Conservation (phyloP, 2,329 filamentous ascomycete genomes). For the Colletotrichum orbiculare region DNA sequence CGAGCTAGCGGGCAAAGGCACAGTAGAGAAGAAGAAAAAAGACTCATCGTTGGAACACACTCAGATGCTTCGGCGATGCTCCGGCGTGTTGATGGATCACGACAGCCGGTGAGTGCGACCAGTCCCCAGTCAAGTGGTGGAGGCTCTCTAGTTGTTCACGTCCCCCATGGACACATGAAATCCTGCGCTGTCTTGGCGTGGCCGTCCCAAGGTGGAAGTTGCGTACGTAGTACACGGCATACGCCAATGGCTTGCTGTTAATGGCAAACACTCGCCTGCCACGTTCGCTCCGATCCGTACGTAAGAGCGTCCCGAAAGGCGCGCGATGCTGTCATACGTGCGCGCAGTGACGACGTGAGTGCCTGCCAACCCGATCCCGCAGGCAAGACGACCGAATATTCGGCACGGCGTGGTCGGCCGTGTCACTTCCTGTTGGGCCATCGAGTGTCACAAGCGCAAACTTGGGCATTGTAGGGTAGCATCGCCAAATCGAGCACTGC, state of each 20-base stretch:
- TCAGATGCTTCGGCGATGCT: slow-evolving; percentile 28
- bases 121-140: slow-evolving; percentile 25
- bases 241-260: neutral
- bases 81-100: slow-evolving; percentile 31
- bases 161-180: slow-evolving; percentile 11
- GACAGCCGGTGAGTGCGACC: slow-evolving; percentile 22
- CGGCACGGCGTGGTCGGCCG: slow-evolving; percentile 11
- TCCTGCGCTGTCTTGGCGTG: slow-evolving; percentile 4
- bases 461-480: neutral
- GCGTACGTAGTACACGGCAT: neutral
- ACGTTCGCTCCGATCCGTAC: slow-evolving; percentile 1
- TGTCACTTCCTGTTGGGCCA: slow-evolving; percentile 12
- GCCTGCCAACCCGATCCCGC: slow-evolving; percentile 26
- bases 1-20: slow-evolving; percentile 6
- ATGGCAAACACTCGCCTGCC: neutral
- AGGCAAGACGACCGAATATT: slow-evolving; percentile 34
- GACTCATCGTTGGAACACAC: neutral
- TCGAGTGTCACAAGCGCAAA: slow-evolving; percentile 27
- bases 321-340: slow-evolving; percentile 34
- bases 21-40: slow-evolving; percentile 17
- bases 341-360: slow-evolving; percentile 31
- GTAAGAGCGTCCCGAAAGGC: neutral
- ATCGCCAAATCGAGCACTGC: slow-evolving; percentile 14
- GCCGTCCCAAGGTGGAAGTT: neutral
- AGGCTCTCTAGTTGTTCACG: slow-evolving; percentile 7